These are phyloP conservation scores for Coemansia sp. DNA, from an alignment of 192 early-diverging fungal species.

Conservation along the genomic window DNA sequence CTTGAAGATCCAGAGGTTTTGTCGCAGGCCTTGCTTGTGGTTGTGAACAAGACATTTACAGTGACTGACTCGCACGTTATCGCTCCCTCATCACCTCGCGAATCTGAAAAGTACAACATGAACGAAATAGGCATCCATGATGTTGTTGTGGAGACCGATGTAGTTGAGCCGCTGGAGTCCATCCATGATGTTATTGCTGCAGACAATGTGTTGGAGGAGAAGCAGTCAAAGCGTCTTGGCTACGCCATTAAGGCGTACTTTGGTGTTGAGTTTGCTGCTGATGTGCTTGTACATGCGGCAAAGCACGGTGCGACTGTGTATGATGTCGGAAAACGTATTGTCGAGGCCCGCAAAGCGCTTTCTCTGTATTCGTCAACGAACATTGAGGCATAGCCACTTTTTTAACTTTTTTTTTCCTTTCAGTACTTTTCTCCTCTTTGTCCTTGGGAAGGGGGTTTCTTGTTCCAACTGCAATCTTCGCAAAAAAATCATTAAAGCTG, in stretches of 20 bases:
- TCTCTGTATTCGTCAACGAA: slow-evolving; percentile 52
- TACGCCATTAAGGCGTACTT: slow-evolving; percentile 81
- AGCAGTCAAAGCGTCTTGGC: slow-evolving; percentile 69
- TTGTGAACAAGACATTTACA: slow-evolving; percentile 50
- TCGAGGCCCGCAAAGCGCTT: slow-evolving; percentile 59
- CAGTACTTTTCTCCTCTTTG: neutral
- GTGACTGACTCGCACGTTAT: slow-evolving; percentile 40
- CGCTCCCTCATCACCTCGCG: neutral
- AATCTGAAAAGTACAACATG: neutral
- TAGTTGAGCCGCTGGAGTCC: slow-evolving; percentile 47
- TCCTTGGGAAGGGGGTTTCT: neutral
- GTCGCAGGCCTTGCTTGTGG: slow-evolving; percentile 38
- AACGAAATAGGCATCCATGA: slow-evolving; percentile 12
- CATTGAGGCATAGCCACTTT: slow-evolving; percentile 5
- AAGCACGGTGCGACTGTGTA: slow-evolving; percentile 55
- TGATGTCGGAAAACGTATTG: slow-evolving; percentile 56
- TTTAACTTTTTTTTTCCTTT: neutral
- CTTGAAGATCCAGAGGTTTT: slow-evolving; percentile 23
- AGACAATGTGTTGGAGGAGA: slow-evolving; percentile 53
- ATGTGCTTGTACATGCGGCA: slow-evolving; percentile 48
- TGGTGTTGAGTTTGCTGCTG: slow-evolving; percentile 80
- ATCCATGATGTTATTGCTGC: slow-evolving; percentile 39
- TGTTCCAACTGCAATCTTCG: neutral
- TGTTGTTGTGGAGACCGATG: slow-evolving; percentile 38
- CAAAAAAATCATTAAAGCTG: neutral